Evolutionary conservation across 2,329 filamentous ascomycete genomes (phyloP), one percentile per base, ranked within the genome.

Genomic region (Metarhizium guizhouense): DNA sequence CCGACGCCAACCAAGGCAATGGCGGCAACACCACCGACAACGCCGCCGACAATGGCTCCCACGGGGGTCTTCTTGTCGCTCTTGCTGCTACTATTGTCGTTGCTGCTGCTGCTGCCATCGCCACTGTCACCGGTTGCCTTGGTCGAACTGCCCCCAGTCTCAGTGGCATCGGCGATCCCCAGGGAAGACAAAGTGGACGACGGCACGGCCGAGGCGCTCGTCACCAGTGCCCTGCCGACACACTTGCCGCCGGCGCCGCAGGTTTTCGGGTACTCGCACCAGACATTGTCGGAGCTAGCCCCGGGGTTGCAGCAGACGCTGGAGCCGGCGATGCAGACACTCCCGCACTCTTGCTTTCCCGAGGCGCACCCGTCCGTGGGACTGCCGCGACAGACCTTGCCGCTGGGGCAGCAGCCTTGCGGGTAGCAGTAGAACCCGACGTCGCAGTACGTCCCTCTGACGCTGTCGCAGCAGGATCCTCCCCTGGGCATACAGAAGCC

Each of bases 41-140:
- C 52, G 18, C 52, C 43, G n/a, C 52, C 52, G 42, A 18, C 52
- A 32, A 53, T 48, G n/a, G 43, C 45, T 8, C 52, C 52, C 5
- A 49, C 43, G 11, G 43, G 32, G 6, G 52, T 48, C 52, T 48
- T 47, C 0, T 54, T 48, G 6, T 30, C 43, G 43, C 25, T n/a
- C 5, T 40, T 47, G 42, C 18, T 38, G 29, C 14, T 47, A 4
- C 25, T 25, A 25, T 25, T 25, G 25, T 25, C 25, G 25, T 40
- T 29, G 40, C 2, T 30, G 1, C 40, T 29, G 29, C 18, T 43
- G 29, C 25, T 4, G 25, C 25, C 25, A 4, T 25, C 25, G 3
- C 25, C 25, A 25, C 29, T 34, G 36, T 53, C 42, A 14, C 51
- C 51, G 13, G 42, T 53, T 5, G 29, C 29, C 10, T 47, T 34